Base-by-base conservation (phyloP, 148 eudicot genomes). In the Nepenthes gracilis region DNA sequence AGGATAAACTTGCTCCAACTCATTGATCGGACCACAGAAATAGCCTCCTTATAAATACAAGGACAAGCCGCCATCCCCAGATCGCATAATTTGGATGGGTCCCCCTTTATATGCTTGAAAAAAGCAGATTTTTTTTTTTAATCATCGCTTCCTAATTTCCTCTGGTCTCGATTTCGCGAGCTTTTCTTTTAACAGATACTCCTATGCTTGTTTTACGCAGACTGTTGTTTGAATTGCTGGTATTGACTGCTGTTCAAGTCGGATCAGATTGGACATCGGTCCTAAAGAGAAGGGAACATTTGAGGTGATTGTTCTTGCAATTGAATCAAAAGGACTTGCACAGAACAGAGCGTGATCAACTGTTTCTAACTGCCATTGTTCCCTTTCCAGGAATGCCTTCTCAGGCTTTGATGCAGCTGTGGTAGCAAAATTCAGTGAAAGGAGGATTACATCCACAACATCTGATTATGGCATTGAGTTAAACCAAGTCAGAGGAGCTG, bases 231-330 rank as follows among this genome's bases (percentile, higher is more conserved):
- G 97, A 89, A 68, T 59, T 89, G 76, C 70, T 86, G 57, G 88
- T 82, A 9, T 59, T 89, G 50, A 83, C 85, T 45, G 81, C 84
- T 57, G 97, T 94, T 13, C 97, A 89, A 79, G 84, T 89, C 57
- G 97, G 97, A 64, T 89, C 97, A 54, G 88, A 82, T 67, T 89
- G 97, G 97, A 75, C 97, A 36, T 74, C 90, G 53, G 81, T 86
- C 6, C 72, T 89, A 61, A 81, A 77, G 83, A 89, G 75, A 78
- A 72, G 97, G 55, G 80, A 77, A 70, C 79, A 55, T 9, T 78
- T 78, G 35, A 84, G 95, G 95, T 86, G 55, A 43, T 13, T 5
- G 23, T n/a, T 51, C 1, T 34, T n/a, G 23, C 23, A 23, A 33
- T 7, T 43, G 15, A 12, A 4, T 52, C 6, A 12, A 12, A 5